Evolutionary conservation across 176 grass and related monocot species (phyloP).

Genomic region (Dactylis glomerata): DNA sequence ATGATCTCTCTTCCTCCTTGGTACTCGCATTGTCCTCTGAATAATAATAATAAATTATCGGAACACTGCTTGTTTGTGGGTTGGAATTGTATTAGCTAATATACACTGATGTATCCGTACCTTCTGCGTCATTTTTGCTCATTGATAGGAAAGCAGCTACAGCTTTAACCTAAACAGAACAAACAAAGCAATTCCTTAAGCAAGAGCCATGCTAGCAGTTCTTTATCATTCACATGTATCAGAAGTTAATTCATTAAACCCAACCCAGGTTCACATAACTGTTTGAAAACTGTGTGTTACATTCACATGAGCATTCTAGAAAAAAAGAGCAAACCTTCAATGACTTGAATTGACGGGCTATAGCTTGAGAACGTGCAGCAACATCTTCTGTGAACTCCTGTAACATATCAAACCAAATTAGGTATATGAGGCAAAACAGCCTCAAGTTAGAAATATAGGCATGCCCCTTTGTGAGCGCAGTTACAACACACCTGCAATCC

Average conservation of each 20-base stretch:
- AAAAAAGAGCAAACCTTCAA: conserved; percentile 46
- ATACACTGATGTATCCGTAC: conserved; percentile 30
- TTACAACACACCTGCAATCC: conserved; percentile 69
- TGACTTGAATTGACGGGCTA: conserved; percentile 48
- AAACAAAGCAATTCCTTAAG: neutral
- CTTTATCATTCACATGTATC: conserved; percentile 18
- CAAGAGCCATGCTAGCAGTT: neutral
- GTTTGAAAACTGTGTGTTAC: conserved; percentile 11
- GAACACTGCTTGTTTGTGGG: neutral
- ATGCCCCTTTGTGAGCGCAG: neutral
- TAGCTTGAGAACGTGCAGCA: conserved; percentile 50
- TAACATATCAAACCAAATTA: conserved; percentile 34
- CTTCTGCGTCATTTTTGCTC: conserved; percentile 64
- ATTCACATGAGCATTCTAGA: neutral
- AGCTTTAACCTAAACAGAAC: conserved; percentile 76
- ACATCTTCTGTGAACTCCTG: conserved; percentile 87
- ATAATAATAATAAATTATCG: conserved; percentile 24
- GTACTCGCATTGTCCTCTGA: conserved; percentile 41
- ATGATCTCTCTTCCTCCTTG: conserved; percentile 62
- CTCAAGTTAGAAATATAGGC: conserved; percentile 15
- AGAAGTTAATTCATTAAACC: neutral
- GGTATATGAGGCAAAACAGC: conserved; percentile 6
- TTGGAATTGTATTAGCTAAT: conserved; percentile 23
- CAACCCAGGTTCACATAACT: conserved; percentile 1
- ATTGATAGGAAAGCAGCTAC: conserved; percentile 65